Conservation (phyloP, 192 early-diverging fungal species). For the Mortierella claussenii region DNA sequence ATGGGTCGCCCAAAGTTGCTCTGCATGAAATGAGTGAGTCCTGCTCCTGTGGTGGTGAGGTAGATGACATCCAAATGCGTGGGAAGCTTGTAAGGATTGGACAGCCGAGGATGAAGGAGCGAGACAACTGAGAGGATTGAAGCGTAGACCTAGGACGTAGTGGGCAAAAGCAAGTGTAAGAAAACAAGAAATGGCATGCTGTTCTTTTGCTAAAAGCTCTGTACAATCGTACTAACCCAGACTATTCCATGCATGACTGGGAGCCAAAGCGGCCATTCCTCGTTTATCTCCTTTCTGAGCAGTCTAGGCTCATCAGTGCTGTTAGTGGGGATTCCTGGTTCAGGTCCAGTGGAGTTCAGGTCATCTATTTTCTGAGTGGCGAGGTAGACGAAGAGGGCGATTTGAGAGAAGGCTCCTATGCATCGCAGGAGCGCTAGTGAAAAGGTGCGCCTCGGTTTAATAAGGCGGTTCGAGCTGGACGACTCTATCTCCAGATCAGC, state of each 20-base stretch:
- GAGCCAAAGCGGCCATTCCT: slow-evolving; percentile 48
- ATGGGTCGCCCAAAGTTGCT: slow-evolving; percentile 43
- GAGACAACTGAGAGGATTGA: slow-evolving; percentile 46
- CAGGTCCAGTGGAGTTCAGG: not conserved
- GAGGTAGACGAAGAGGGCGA: slow-evolving; percentile 29
- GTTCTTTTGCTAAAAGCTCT: no score
- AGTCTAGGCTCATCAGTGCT: not conserved
- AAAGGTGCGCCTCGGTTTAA: slow-evolving; percentile 47
- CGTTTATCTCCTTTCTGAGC: slow-evolving; percentile 6
- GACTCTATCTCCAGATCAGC: slow-evolving; percentile 24
- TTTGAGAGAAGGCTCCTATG: slow-evolving; percentile 37
- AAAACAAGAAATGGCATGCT: not conserved
- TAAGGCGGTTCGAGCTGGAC: slow-evolving; percentile 13
- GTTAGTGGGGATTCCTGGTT: not conserved
- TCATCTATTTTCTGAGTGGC: slow-evolving; percentile 26
- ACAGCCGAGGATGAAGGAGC: slow-evolving; percentile 47
- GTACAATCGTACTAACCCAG: slow-evolving; percentile 44
- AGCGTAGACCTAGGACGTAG: slow-evolving; percentile 38
- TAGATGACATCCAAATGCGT: slow-evolving; percentile 51
- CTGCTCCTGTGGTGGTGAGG: slow-evolving; percentile 31
- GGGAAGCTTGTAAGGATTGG: slow-evolving; percentile 32
- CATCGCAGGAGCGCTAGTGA: slow-evolving; percentile 33
- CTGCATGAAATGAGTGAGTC: slow-evolving; percentile 28
- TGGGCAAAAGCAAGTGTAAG: not conserved
- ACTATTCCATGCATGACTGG: slow-evolving; percentile 54